Percentiles rank a stretch among this genome's conserved stretches.
These are phyloP conservation scores for Podospora australis DNA, from an alignment of 495 filamentous ascomycete species.

Conservation along the genomic window DNA sequence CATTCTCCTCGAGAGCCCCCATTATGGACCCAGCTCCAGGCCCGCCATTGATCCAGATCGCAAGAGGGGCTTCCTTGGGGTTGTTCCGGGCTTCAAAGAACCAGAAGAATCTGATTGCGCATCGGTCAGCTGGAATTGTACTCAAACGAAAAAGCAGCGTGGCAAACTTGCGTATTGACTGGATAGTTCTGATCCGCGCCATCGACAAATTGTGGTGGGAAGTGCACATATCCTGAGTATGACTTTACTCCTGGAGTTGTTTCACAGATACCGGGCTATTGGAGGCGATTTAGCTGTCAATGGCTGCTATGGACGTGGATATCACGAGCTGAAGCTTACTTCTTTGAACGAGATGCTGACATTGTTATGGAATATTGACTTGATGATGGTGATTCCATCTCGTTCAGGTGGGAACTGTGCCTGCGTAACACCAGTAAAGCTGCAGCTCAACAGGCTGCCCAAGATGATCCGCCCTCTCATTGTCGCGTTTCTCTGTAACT, in stretches of 20 bases:
- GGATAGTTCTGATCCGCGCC: conserved; percentile 25
- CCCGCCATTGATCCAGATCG: conserved; percentile 33
- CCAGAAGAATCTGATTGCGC: conserved; percentile 31
- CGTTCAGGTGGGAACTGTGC: not conserved
- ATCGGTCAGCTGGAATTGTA: conserved; percentile 54
- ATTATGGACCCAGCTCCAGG: conserved; percentile 45
- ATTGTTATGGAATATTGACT: not conserved
- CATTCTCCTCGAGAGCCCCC: conserved; percentile 25
- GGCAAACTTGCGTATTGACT: conserved; percentile 30
- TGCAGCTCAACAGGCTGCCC: too few species aligned
- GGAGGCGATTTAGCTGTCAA: conserved; percentile 42
- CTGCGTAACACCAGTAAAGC: too few species aligned
- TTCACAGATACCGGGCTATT: conserved; percentile 41
- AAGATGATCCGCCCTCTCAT: too few species aligned
- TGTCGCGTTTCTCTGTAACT: too few species aligned
- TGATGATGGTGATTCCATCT: not conserved
- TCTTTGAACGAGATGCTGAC: not conserved
- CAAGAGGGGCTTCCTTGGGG: conserved; percentile 40
- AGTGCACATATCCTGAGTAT: not conserved
- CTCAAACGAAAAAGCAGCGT: conserved; percentile 57
- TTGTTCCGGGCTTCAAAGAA: conserved; percentile 39
- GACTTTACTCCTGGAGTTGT: conserved; percentile 3
- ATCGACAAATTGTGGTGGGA: not conserved
- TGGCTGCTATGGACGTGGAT: conserved; percentile 22
- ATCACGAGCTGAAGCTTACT: conserved; percentile 1